Conservation (phyloP, 2,329 filamentous ascomycete species). For the Penicillium sp. region DNA sequence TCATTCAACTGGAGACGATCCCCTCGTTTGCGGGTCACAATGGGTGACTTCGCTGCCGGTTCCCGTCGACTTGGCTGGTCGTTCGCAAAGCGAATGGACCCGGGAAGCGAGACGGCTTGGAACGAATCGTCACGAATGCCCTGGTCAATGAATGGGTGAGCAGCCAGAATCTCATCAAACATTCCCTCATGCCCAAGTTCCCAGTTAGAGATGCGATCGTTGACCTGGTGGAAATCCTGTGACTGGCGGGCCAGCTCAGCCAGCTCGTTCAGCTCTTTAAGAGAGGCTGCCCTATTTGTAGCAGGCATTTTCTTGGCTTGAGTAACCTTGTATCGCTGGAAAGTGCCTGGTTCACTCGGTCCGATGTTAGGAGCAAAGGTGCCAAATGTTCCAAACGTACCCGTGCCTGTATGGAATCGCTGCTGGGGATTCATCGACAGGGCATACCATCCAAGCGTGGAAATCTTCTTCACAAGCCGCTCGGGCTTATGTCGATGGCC, state of each 20-base stretch:
- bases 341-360: not conserved
- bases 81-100: conserved; percentile 31
- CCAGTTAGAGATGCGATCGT: conserved; percentile 35
- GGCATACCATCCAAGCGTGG: conserved; percentile 24
- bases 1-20: conserved; percentile 18
- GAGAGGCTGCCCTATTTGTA: conserved; percentile 11
- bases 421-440: conserved; percentile 39
- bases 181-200: conserved; percentile 32
- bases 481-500: not conserved
- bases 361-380: not conserved
- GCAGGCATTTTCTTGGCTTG: no score
- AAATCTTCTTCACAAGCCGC: conserved; percentile 20
- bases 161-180: conserved; percentile 20
- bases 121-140: conserved; percentile 27
- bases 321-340: conserved; percentile 5
- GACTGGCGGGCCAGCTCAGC: conserved; percentile 26
- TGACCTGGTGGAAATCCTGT: conserved; percentile 27
- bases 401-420: conserved; percentile 36
- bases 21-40: conserved; percentile 4
- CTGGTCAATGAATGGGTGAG: conserved; percentile 37
- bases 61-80: conserved; percentile 12
- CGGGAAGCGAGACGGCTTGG: conserved; percentile 28
- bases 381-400: conserved; percentile 38
- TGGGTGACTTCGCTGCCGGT: conserved; percentile 2
- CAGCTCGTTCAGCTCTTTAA: conserved; percentile 25